phyloP scores from a whole-genome alignment of 805 yeast genomes.

The Myxozyma kluyveri region DNA sequence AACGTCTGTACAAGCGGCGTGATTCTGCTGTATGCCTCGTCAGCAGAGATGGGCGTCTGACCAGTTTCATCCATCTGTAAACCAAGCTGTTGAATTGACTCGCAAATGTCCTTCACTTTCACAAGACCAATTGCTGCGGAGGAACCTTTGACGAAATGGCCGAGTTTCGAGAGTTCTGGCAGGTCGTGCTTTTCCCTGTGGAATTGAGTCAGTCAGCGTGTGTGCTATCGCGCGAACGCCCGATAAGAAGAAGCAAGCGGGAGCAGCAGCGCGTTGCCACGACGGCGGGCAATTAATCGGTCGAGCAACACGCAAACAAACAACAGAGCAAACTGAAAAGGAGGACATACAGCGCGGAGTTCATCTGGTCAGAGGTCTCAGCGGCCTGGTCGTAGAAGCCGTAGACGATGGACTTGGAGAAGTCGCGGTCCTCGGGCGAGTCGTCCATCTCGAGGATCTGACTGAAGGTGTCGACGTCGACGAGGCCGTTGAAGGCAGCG shows the following conservation, averaged over 20 bases:
- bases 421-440: slow-evolving; percentile 66
- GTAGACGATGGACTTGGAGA: slow-evolving; percentile 70
- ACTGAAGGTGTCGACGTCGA: slow-evolving; percentile 84
- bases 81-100: slow-evolving; percentile 88
- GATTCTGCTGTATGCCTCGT: slow-evolving; percentile 38
- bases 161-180: slow-evolving; percentile 64
- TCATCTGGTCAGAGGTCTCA: slow-evolving; percentile 72
- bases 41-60: slow-evolving; percentile 34
- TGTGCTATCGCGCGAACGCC: neutral
- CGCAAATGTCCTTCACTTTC: slow-evolving; percentile 83
- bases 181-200: slow-evolving; percentile 40
- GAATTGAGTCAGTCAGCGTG: neutral
- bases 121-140: slow-evolving; percentile 90
- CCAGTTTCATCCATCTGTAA: slow-evolving; percentile 41
- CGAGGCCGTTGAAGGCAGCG: slow-evolving; percentile 47
- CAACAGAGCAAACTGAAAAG: neutral
- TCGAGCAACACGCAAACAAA: neutral
- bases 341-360: slow-evolving; percentile 44
- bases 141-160: slow-evolving; percentile 92
- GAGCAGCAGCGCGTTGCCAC: too few relatives aligned
- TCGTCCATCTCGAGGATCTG: slow-evolving; percentile 95
- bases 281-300: too few relatives aligned
- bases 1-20: slow-evolving; percentile 34
- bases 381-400: slow-evolving; percentile 89
- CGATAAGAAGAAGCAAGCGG: neutral